These are phyloP conservation scores for Selaginella tamariscina DNA, from an alignment of 75 land plant species.

Conservation along the genomic window DNA sequence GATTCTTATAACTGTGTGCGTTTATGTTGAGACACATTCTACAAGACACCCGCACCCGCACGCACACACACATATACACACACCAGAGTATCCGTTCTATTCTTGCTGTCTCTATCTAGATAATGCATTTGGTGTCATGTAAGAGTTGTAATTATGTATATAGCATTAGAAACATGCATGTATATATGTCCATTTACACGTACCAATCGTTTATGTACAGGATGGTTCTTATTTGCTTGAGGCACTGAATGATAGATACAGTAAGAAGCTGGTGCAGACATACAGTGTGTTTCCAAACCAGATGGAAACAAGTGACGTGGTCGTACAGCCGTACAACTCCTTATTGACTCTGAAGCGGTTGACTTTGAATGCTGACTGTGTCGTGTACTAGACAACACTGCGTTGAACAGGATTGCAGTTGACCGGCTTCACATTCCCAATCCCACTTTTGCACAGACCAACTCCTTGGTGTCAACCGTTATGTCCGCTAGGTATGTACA, in stretches of 20 bases:
- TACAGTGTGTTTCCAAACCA: constrained; percentile 99
- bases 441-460: constrained; percentile 97
- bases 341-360: constrained; percentile 90
- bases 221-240: constrained; percentile 99
- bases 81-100: too few species aligned
- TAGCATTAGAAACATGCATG: too few species aligned
- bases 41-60: too few species aligned
- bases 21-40: too few species aligned
- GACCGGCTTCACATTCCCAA: constrained; percentile 88
- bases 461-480: constrained; percentile 96
- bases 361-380: constrained; percentile 98
- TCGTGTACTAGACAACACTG: constrained; percentile 98
- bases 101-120: too few species aligned
- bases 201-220: too few species aligned
- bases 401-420: constrained; percentile 93
- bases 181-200: too few species aligned
- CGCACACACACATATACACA: too few species aligned
- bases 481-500: too few species aligned
- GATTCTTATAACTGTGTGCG: too few species aligned
- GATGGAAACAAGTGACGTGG: constrained; percentile 99
- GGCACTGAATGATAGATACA: constrained; percentile 94
- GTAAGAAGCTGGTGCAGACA: constrained; percentile 96
- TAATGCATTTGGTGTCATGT: too few species aligned
- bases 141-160: too few species aligned
- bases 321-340: constrained; percentile 97